Evolutionary conservation across 495 filamentous ascomycete genomes (phyloP).

Genomic region (Podospora bellae-mahoneyi): DNA sequence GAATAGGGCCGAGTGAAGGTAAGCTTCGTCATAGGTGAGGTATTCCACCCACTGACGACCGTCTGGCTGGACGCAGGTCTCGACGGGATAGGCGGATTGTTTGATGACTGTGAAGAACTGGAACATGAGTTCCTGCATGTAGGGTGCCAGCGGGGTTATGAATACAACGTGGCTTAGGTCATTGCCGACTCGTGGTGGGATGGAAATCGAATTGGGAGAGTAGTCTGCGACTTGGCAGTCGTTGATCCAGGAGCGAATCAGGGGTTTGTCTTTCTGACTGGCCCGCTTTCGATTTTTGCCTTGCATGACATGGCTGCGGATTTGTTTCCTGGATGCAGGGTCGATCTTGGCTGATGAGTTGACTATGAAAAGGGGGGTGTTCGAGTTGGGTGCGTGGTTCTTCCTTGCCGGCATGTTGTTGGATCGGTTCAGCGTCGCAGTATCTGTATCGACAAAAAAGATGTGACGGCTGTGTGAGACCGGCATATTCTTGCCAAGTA

Average conservation of each 20-base stretch:
- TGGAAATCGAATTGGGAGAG: not conserved
- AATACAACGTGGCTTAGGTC: conserved; percentile 1
- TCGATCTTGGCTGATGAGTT: conserved; percentile 20
- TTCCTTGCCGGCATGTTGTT: not conserved
- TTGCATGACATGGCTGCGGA: conserved; percentile 30
- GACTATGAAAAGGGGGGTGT: conserved; percentile 21
- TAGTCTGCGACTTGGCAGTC: not conserved
- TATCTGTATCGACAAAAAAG: not conserved
- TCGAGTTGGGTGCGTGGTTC: not conserved
- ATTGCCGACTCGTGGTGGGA: conserved; percentile 10
- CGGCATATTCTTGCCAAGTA: not conserved
- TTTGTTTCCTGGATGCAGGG: conserved; percentile 12
- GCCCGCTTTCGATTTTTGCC: conserved; percentile 25
- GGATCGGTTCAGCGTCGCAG: not conserved
- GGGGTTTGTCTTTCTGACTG: not conserved
- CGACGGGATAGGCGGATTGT: conserved; percentile 15
- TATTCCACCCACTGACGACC: conserved; percentile 17
- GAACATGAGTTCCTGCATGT: conserved; percentile 7
- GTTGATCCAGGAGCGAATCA: conserved; percentile 19
- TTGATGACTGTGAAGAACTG: conserved; percentile 19
- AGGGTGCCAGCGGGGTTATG: not conserved
- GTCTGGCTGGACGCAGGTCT: conserved; percentile 15
- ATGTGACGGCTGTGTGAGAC: not conserved
- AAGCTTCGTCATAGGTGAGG: conserved; percentile 21
- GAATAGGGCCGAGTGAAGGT: conserved; percentile 18